These are phyloP conservation scores for Holtermannia corniformis DNA, from an alignment of 768 basidiomycete species.

Conservation along the genomic window DNA sequence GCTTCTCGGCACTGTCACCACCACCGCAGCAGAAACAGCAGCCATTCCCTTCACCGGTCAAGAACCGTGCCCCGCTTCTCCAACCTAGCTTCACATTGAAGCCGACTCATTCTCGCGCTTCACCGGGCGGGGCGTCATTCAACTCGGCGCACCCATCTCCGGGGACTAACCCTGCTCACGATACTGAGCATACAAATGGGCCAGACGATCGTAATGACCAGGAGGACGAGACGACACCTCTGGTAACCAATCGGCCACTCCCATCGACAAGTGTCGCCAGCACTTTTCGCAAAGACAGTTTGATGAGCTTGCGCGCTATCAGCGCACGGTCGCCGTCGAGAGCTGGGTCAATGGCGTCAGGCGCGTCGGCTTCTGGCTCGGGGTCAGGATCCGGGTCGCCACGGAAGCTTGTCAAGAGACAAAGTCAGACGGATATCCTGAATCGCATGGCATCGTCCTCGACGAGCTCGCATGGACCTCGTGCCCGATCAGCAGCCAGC, in stretches of 20 bases:
- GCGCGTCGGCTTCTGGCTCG: not conserved
- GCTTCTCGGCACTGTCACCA: slow-evolving; percentile 23
- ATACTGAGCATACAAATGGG: too few relatives aligned
- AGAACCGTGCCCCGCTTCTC: too few relatives aligned
- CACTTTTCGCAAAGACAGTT: not conserved
- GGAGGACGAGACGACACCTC: not conserved
- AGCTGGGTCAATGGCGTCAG: not conserved
- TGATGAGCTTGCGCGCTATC: too few relatives aligned
- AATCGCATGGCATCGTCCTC: too few relatives aligned
- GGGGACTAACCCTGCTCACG: too few relatives aligned
- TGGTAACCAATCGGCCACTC: not conserved
- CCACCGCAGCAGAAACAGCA: too few relatives aligned
- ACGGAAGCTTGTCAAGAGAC: not conserved
- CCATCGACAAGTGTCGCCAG: not conserved
- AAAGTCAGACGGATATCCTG: not conserved
- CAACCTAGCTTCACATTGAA: slow-evolving; percentile 24
- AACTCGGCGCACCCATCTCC: too few relatives aligned
- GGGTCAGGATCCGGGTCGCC: too few relatives aligned
- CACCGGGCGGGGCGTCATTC: not conserved
- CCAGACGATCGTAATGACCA: not conserved
- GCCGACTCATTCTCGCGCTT: slow-evolving; percentile 15
- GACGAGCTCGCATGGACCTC: too few relatives aligned
- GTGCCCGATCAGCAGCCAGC: too few relatives aligned
- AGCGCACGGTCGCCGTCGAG: not conserved
- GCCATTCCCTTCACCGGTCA: too few relatives aligned